phyloP scores from a whole-genome alignment of 2,329 filamentous ascomycete genomes.

The Fusarium globosum region DNA sequence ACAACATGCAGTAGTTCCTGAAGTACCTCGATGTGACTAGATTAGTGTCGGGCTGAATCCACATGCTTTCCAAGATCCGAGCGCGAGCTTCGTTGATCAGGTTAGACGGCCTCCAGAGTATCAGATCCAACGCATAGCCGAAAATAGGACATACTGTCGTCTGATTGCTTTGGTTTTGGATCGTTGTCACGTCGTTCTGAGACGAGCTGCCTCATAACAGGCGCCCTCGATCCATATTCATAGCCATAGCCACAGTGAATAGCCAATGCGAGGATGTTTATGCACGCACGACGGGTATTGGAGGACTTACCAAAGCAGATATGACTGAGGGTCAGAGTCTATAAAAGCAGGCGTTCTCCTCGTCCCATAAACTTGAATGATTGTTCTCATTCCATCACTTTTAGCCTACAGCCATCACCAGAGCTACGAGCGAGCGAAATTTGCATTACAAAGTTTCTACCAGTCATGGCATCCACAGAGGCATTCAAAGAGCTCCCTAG shows the following conservation, averaged over 20 bases:
- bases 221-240: no score
- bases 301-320: background rate
- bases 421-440: background rate
- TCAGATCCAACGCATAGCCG: fast-evolving
- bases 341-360: background rate
- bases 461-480: background rate
- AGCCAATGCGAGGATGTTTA: background rate
- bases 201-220: background rate
- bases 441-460: background rate
- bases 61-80: background rate
- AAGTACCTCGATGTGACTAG: fast-evolving
- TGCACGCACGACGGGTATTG: background rate
- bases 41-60: no score
- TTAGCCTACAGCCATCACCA: background rate
- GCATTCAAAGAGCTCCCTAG: background rate
- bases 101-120: background rate
- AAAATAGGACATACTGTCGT: no score
- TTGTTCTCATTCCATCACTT: background rate
- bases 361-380: fast-evolving
- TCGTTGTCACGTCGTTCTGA: fast-evolving
- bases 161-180: background rate
- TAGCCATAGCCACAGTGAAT: background rate
- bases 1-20: background rate
- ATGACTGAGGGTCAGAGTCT: background rate
- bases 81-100: background rate